These are phyloP conservation scores for Arthroderma uncinatum DNA, from an alignment of 2,329 filamentous ascomycete genomes.

Conservation along the genomic window DNA sequence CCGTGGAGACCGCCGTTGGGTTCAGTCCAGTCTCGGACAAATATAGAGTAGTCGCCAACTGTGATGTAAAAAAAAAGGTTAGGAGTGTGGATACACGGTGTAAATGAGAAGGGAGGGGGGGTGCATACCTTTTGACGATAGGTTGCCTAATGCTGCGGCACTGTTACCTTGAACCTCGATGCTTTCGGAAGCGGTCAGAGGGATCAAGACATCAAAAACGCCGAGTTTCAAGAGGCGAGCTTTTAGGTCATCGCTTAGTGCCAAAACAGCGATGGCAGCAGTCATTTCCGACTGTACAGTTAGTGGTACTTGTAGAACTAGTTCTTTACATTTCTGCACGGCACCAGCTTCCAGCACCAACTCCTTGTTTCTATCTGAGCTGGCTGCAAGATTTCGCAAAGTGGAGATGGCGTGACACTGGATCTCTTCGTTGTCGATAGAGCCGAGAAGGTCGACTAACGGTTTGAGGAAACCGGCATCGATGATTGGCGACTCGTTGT, in stretches of 20 bases:
- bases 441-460: constrained; percentile 82
- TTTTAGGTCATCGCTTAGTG: constrained; percentile 91
- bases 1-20: constrained; percentile 92
- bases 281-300: constrained; percentile 99
- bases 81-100: background rate
- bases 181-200: constrained; percentile 84
- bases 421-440: constrained; percentile 96
- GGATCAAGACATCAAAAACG: constrained; percentile 93
- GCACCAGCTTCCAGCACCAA: constrained; percentile 93
- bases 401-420: constrained; percentile 98
- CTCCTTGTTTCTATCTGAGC: constrained; percentile 94
- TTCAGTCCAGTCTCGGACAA: constrained; percentile 85
- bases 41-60: constrained; percentile 96
- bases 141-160: constrained; percentile 84
- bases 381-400: constrained; percentile 85
- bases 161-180: constrained; percentile 98
- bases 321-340: constrained; percentile 95
- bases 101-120: constrained; percentile 11
- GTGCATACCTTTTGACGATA: constrained; percentile 82
- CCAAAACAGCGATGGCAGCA: constrained; percentile 92
- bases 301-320: constrained; percentile 83
- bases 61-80: constrained; percentile 1
- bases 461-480: constrained; percentile 93
- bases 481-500: constrained; percentile 97
- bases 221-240: constrained; percentile 79